Evolutionary conservation across 2,329 filamentous ascomycete species (phyloP).

Genomic region (Chalara sp.): DNA sequence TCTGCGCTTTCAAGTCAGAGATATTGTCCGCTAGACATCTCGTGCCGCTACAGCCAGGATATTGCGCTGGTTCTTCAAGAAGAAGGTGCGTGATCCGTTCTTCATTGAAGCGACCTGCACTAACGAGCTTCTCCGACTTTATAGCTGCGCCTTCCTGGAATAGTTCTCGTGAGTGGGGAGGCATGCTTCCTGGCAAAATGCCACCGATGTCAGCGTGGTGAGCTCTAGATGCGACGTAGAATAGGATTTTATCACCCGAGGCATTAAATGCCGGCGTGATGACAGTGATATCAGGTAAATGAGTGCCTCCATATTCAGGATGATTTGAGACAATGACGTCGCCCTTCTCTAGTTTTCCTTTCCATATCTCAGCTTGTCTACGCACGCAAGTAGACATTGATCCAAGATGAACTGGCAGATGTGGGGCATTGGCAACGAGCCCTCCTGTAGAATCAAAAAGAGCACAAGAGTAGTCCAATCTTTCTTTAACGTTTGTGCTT

Average conservation of each 20-base stretch:
- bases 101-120: slow-evolving; percentile 72
- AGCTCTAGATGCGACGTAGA: slow-evolving; percentile 35
- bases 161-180: slow-evolving; percentile 61
- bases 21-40: slow-evolving; percentile 76
- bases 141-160: slow-evolving; percentile 61
- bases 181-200: slow-evolving; percentile 78
- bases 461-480: slow-evolving; percentile 77
- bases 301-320: slow-evolving; percentile 77
- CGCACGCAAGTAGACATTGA: slow-evolving; percentile 81
- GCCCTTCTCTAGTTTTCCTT: slow-evolving; percentile 67
- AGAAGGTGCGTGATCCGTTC: slow-evolving; percentile 65
- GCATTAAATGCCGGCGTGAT: slow-evolving; percentile 70
- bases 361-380: slow-evolving; percentile 75
- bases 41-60: slow-evolving; percentile 71
- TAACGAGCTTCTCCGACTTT: slow-evolving; percentile 64
- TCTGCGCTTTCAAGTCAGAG: slow-evolving; percentile 80
- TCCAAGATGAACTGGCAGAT: slow-evolving; percentile 74
- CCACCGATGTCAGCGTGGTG: slow-evolving; percentile 84
- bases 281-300: slow-evolving; percentile 77
- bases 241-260: slow-evolving; percentile 40
- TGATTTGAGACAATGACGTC: slow-evolving; percentile 83
- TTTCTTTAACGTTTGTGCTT: slow-evolving; percentile 75
- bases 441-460: slow-evolving; percentile 72
- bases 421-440: slow-evolving; percentile 72
- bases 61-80: slow-evolving; percentile 65